Percentiles rank a stretch among this genome's conserved stretches.
Evolutionary conservation across 805 yeast species (phyloP).

Genomic region (Kazachstania bromeliacearum): DNA sequence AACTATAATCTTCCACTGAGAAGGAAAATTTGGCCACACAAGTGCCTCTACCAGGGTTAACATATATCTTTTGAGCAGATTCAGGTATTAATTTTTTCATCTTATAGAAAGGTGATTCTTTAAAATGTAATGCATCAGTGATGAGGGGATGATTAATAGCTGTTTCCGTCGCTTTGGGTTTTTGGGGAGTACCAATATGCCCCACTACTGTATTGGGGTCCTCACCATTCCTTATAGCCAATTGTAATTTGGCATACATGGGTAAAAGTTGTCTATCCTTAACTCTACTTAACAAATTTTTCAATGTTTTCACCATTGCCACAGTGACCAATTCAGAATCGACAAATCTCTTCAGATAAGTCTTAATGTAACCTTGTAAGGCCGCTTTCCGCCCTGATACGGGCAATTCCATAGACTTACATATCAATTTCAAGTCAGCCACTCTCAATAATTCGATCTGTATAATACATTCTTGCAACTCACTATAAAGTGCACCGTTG

Average conservation of each 20-base stretch:
- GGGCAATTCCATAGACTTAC: slow-evolving; percentile 41
- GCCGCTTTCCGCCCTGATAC: slow-evolving; percentile 53
- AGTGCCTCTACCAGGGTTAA: slow-evolving; percentile 38
- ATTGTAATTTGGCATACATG: slow-evolving; percentile 32
- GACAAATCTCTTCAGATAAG: slow-evolving; percentile 29
- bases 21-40: slow-evolving; percentile 36
- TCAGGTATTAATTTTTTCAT: slow-evolving; percentile 43
- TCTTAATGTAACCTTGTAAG: slow-evolving; percentile 43
- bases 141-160: not conserved
- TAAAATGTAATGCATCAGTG: slow-evolving; percentile 2
- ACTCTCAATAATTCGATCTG: slow-evolving; percentile 34
- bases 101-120: slow-evolving; percentile 44
- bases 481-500: no score
- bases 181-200: not conserved
- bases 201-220: not conserved
- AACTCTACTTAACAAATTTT: slow-evolving; percentile 36
- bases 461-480: not conserved
- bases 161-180: not conserved
- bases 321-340: slow-evolving; percentile 27
- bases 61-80: slow-evolving; percentile 25
- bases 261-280: slow-evolving; percentile 26
- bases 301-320: slow-evolving; percentile 33
- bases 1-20: slow-evolving; percentile 35
- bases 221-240: slow-evolving; percentile 9
- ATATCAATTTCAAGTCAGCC: slow-evolving; percentile 43